Evolutionary conservation across 805 yeast genomes (phyloP).

Genomic region (Millerozyma miso): DNA sequence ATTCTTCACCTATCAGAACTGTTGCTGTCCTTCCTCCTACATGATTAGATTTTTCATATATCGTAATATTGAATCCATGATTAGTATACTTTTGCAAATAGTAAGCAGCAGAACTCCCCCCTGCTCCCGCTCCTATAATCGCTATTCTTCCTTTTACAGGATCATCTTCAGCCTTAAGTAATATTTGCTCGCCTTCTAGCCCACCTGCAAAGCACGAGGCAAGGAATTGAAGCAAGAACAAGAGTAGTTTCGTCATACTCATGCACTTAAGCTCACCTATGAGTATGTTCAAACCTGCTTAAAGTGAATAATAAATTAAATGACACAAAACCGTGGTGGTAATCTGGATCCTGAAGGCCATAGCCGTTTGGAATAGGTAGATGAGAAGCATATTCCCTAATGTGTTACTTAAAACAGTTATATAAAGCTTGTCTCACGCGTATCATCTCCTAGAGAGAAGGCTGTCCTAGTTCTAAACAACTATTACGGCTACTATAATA

Average conservation of each 20-base stretch:
- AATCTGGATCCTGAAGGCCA: too few species aligned
- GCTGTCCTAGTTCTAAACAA: too few species aligned
- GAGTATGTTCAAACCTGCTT: too few species aligned
- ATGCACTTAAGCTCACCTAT: background rate
- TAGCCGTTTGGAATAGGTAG: too few species aligned
- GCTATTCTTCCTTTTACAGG: constrained; percentile 22
- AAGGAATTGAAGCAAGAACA: background rate
- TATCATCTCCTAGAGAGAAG: too few species aligned
- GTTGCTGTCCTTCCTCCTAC: constrained; percentile 47
- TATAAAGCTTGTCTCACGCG: too few species aligned
- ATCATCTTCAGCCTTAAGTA: background rate
- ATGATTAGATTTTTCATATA: constrained; percentile 36
- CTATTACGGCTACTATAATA: too few species aligned
- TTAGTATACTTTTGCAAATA: constrained; percentile 37
- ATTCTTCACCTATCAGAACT: constrained; percentile 14
- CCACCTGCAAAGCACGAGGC: background rate
- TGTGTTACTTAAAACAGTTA: too few species aligned
- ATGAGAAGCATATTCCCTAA: too few species aligned
- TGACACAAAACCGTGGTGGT: too few species aligned
- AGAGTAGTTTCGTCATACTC: background rate
- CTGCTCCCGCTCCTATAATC: constrained; percentile 50
- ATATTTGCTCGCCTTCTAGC: background rate
- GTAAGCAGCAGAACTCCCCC: constrained; percentile 46
- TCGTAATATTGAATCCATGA: constrained; percentile 30
- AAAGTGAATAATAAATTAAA: too few species aligned